Percentiles rank a stretch among this genome's conserved stretches.
These are phyloP conservation scores for Neurospora sp. DNA, from an alignment of 495 filamentous ascomycete species.

Conservation along the genomic window DNA sequence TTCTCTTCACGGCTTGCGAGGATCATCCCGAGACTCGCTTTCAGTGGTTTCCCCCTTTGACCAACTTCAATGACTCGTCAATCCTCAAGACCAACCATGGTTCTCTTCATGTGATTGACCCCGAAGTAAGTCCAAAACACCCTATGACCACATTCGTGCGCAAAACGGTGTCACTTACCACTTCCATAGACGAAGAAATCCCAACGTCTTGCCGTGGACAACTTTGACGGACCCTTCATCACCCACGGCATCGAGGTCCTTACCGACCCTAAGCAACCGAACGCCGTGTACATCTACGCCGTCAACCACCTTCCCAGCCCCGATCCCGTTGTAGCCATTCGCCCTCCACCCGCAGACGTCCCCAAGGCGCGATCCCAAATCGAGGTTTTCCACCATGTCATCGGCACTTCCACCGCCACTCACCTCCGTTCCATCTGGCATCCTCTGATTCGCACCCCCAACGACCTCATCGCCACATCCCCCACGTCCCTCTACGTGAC, in stretches of 20 bases:
- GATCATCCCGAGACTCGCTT: slow-evolving; percentile 35
- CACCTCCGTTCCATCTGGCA: slow-evolving; percentile 38
- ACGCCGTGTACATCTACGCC: slow-evolving; percentile 50
- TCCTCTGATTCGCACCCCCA: slow-evolving; percentile 46
- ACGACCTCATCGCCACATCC: slow-evolving; percentile 44
- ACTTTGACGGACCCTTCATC: slow-evolving; percentile 44
- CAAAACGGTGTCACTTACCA: neutral
- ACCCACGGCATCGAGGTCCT: slow-evolving; percentile 55
- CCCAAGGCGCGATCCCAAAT: slow-evolving; percentile 34
- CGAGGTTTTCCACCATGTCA: slow-evolving; percentile 47
- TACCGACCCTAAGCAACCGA: slow-evolving; percentile 27
- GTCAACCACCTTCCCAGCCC: slow-evolving; percentile 44
- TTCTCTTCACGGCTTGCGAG: slow-evolving; percentile 50
- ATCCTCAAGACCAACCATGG: slow-evolving; percentile 23
- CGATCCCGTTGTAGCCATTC: neutral
- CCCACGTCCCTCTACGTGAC: slow-evolving; percentile 46
- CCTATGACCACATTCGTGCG: neutral
- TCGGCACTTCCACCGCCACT: slow-evolving; percentile 21
- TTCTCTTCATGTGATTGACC: slow-evolving; percentile 46
- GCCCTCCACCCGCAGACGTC: slow-evolving; percentile 4
- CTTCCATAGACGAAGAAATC: slow-evolving; percentile 39
- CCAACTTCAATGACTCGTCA: slow-evolving; percentile 27
- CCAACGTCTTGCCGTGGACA: slow-evolving; percentile 35
- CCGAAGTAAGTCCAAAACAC: slow-evolving; percentile 26
- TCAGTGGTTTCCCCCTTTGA: slow-evolving; percentile 48